These are phyloP conservation scores for Hymenoscyphus fructigenus DNA, from an alignment of 2,329 filamentous ascomycete species.

Conservation along the genomic window DNA sequence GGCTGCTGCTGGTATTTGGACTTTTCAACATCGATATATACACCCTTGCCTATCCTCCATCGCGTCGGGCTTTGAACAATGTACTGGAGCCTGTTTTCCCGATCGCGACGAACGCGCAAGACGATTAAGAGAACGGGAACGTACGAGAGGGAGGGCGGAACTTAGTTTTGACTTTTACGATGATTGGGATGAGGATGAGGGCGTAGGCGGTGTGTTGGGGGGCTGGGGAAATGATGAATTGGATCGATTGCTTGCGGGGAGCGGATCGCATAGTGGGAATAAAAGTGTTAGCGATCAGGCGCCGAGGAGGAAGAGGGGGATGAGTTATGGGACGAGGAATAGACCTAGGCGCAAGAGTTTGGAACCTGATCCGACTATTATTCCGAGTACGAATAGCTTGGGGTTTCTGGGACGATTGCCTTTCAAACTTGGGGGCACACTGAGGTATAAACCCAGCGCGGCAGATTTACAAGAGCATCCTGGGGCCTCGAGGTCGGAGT, in stretches of 20 bases:
- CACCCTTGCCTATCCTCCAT: constrained; percentile 74
- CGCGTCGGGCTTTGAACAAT: constrained; percentile 66
- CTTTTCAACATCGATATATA: constrained; percentile 83
- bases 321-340: constrained; percentile 81
- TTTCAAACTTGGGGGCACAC: constrained; percentile 77
- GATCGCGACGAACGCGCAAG: constrained; percentile 72
- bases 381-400: constrained; percentile 80
- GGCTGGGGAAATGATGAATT: constrained; percentile 82
- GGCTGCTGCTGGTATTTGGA: constrained; percentile 88
- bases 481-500: constrained; percentile 46
- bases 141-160: constrained; percentile 65
- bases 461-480: constrained; percentile 89
- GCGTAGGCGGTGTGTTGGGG: constrained; percentile 62
- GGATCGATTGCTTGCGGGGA: constrained; percentile 76
- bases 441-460: constrained; percentile 87
- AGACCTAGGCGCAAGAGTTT: constrained; percentile 54
- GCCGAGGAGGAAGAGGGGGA: constrained; percentile 72
- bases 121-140: constrained; percentile 63
- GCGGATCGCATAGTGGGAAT: constrained; percentile 46
- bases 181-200: constrained; percentile 74
- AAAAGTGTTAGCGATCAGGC: constrained; percentile 55
- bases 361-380: constrained; percentile 75
- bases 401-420: constrained; percentile 83
- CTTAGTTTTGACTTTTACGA: constrained; percentile 96
- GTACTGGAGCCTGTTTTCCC: constrained; percentile 68